These are phyloP conservation scores for Alternaria alternata DNA, from an alignment of 2,329 filamentous ascomycete genomes.

Conservation along the genomic window DNA sequence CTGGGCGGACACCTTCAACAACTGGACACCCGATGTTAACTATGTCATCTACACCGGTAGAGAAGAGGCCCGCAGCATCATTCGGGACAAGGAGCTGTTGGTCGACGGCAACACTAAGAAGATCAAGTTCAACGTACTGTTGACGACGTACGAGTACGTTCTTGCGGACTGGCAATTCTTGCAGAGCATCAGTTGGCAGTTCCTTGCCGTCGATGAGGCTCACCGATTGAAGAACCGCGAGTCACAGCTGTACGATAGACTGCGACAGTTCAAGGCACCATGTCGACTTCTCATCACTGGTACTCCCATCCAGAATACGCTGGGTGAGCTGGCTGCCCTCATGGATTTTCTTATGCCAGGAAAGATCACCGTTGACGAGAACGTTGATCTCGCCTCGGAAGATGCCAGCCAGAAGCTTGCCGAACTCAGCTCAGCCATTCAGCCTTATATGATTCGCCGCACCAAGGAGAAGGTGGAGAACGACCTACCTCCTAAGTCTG, in stretches of 20 bases:
- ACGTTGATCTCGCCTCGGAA: constrained; percentile 82
- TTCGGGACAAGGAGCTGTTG: constrained; percentile 88
- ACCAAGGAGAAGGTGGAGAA: constrained; percentile 98
- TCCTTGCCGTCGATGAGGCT: constrained; percentile 93
- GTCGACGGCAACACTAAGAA: constrained; percentile 85
- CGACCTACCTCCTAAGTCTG: constrained; percentile 93
- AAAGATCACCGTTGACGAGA: constrained; percentile 86
- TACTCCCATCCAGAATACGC: constrained; percentile 95
- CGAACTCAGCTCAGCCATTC: constrained; percentile 83
- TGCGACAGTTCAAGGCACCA: constrained; percentile 86
- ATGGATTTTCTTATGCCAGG: constrained; percentile 99
- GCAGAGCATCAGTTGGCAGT: constrained; percentile 95
- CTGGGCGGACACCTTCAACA: constrained; percentile 97
- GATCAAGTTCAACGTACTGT: constrained; percentile 95
- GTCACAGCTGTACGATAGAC: constrained; percentile 86
- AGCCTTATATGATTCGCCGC: constrained; percentile 91
- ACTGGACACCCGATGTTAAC: constrained; percentile 95
- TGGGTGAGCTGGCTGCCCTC: constrained; percentile 88
- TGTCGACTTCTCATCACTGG: constrained; percentile 94
- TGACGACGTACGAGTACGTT: constrained; percentile 98
- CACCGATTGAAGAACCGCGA: constrained; percentile 97
- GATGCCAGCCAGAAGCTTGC: constrained; percentile 88
- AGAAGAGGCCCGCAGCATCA: constrained; percentile 82
- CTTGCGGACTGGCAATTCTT: constrained; percentile 84
- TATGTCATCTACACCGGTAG: constrained; percentile 97